Conservation (phyloP, 2,329 filamentous ascomycete genomes). For the Clonostachys rosea region DNA sequence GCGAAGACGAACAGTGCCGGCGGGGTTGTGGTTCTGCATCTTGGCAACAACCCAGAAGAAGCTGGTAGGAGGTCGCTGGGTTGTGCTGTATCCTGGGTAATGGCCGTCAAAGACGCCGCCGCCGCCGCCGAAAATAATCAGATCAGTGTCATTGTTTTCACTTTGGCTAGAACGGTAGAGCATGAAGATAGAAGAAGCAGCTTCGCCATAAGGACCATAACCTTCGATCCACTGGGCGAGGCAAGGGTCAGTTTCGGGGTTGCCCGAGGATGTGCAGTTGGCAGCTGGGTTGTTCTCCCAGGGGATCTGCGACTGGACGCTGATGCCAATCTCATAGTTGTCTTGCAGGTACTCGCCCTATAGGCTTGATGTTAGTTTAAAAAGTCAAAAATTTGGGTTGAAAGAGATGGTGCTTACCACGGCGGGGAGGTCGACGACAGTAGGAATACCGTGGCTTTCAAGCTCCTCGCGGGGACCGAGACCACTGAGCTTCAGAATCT, state of each 20-base stretch:
- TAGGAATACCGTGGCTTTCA: conserved; percentile 25
- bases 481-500: conserved; percentile 46
- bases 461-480: conserved; percentile 35
- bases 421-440: conserved; percentile 48
- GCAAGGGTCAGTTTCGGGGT: conserved; percentile 23
- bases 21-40: conserved; percentile 53
- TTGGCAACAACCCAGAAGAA: conserved; percentile 45
- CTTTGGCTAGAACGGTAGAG: conserved; percentile 16
- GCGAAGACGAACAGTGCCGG: conserved; percentile 54
- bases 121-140: conserved; percentile 50
- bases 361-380: background rate
- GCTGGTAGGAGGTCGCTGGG: conserved; percentile 26
- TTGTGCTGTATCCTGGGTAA: conserved; percentile 39
- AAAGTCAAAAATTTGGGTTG: too few species aligned
- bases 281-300: conserved; percentile 11
- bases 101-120: conserved; percentile 47
- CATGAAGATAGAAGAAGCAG: conserved; percentile 28
- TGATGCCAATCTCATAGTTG: conserved; percentile 37
- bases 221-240: conserved; percentile 25
- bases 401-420: conserved; percentile 27
- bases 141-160: conserved; percentile 35
- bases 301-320: conserved; percentile 4
- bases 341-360: conserved; percentile 51
- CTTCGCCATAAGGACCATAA: conserved; percentile 19
- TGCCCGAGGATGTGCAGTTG: conserved; percentile 18